Base-by-base conservation (phyloP, 2,329 filamentous ascomycete genomes). In the Venturia nashicola region DNA sequence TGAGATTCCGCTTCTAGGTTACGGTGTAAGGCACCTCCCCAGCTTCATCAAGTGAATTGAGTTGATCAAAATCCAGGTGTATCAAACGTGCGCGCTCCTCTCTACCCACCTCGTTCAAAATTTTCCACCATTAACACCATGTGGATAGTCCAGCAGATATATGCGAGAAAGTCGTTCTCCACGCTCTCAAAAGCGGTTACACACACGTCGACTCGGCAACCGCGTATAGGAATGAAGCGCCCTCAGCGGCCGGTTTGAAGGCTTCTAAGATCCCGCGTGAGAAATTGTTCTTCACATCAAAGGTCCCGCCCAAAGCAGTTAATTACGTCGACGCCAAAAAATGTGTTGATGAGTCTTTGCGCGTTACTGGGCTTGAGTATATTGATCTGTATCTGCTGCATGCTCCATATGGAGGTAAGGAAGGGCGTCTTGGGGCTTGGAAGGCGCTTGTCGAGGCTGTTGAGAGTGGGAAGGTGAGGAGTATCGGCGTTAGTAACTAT, bases 321-420 rank as follows among this genome's bases (percentile, higher is more conserved):
- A 80, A 79, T 66, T 94, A 93, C 70, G 81, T 86, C 16, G 81
- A 78, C 65, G 82, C 88, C 27, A 86, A 85, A 72, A 78, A 79
- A 18, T 82, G 86, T 67, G 80, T 95, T 67, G 76, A 86, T 67
- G 76, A 80, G 62, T 88, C 86, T 18, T 76, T 92, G 27, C 75
- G 79, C 62, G 80, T 84, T 65, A 83, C 86, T 0, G 82, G 83
- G 1, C 70, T 78, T 11, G 70, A 72, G 14, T 78, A 78, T 65
- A 73, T 78, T 39, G 76, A 78, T 65, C 67, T 76, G 43, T 80
- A 80, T 65, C 74, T 83, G 1, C 70, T 83, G 34, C 81, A 83
- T 67, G 76, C 80, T 9, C 81, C 81, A 0, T 83, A 81, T 66
- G 80, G 80, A 5, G 80, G 80, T 32, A 79, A 75, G 59, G 76